A percentile compares a stretch with the other conserved stretches of the same genome.
Evolutionary conservation across 2,329 filamentous ascomycete species (phyloP).

Genomic region (Hypoxylon sp.): DNA sequence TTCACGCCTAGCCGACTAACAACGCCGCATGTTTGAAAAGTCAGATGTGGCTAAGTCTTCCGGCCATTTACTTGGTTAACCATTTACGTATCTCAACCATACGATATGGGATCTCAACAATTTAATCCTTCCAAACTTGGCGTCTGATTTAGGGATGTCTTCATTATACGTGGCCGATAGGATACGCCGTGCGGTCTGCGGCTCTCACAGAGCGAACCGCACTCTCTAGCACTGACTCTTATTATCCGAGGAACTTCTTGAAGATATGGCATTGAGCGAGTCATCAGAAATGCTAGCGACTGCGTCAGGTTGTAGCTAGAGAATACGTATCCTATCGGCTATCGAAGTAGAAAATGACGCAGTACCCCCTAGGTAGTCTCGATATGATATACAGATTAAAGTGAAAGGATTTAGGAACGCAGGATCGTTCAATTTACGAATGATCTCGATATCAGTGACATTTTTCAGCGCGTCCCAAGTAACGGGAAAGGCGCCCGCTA

Average conservation of each 20-base stretch:
- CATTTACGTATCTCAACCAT: constrained; percentile 3
- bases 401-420: not conserved
- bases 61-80: constrained; percentile 1
- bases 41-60: constrained; percentile 12
- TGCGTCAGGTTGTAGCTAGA: not conserved
- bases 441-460: not conserved
- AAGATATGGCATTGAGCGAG: not conserved
- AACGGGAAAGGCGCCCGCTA: no score
- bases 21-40: not conserved
- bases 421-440: not conserved
- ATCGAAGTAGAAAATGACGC: constrained; percentile 5
- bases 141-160: constrained; percentile 7
- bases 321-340: constrained; percentile 1
- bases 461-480: not conserved
- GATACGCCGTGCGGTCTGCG: not conserved
- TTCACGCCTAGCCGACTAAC: constrained; percentile 1
- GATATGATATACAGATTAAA: not conserved
- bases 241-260: constrained; percentile 9
- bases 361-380: not conserved
- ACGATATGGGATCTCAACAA: constrained; percentile 17
- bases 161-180: constrained; percentile 15
- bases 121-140: constrained; percentile 17
- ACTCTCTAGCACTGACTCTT: constrained; percentile 2
- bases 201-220: constrained; percentile 15
- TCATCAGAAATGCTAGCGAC: not conserved